Base-by-base conservation (phyloP, 768 basidiomycete genomes). In the Polyporus arcularius region DNA sequence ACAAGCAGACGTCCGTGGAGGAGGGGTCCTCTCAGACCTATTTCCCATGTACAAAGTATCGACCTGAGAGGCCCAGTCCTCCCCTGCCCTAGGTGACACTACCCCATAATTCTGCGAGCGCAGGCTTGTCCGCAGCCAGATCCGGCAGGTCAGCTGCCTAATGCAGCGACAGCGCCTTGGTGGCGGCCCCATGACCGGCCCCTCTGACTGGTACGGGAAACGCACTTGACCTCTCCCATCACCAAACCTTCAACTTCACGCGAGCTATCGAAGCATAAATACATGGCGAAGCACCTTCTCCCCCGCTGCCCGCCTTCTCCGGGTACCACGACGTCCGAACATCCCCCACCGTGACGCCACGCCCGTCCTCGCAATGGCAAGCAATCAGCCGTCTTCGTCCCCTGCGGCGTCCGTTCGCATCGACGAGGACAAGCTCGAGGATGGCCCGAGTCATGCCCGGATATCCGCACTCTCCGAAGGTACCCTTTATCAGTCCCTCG, bases 401-500 rank as follows among this genome's bases (percentile, higher is more conserved):
- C 5, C 52, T 26, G 21, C 21, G 26, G 42, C 15, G 10, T 55
- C 61, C 40, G 26, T 51, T 26, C 53, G 47, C 6, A 11, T 45
- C 2, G 56, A 62, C 4, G 32, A 32, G 21, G 54, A 55, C 50
- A 57, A 61, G 41, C 16, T 54, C n/a, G 65, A 67, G 31, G 62
- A 55, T 4, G 60, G 54, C 0, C 39, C 32, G 35, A 16, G 57
- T 50, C 26, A 30, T 55, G 32, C 40, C 35, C 35, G 31, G 14
- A 53, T 59, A 18, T 51, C 62, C 21, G 53, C 58, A 12, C 68
- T 72, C 43, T 47, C 58, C 16, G 71, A 76, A 15, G 83, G 82
- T 15, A 82, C 78, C 0, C 70, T 68, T 7, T 67, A 82, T 60
- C 83, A 84, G 62, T 66, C 66, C 15, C 71, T 71, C 58, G 66